Conservation (phyloP, 176 grass and related monocot species). For the Avena eriantha region DNA sequence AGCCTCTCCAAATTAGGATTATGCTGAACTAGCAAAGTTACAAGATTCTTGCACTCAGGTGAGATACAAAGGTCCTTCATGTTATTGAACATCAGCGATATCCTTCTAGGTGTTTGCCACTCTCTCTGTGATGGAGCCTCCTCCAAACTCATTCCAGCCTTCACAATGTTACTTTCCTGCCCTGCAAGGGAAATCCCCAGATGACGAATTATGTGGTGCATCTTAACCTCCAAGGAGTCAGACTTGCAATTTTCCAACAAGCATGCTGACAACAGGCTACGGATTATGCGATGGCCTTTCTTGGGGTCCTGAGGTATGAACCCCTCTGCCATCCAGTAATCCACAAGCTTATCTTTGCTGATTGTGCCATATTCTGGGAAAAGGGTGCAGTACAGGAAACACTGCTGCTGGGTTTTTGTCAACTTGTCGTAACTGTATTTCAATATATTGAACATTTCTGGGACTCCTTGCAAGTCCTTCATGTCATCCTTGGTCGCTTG, state of each 20-base stretch:
- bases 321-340: conserved; percentile 70
- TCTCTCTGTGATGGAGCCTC: conserved; percentile 36
- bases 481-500: conserved; percentile 28
- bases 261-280: conserved; percentile 38
- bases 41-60: conserved; percentile 56
- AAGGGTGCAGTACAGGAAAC: conserved; percentile 67
- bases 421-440: conserved; percentile 65
- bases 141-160: conserved; percentile 48
- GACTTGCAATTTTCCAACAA: conserved; percentile 52
- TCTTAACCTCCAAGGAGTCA: conserved; percentile 48
- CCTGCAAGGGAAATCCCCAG: conserved; percentile 39
- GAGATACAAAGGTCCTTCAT: conserved; percentile 44
- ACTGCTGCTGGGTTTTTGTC: conserved; percentile 4
- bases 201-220: conserved; percentile 61
- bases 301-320: conserved; percentile 45
- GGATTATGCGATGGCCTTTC: conserved; percentile 47
- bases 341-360: conserved; percentile 55
- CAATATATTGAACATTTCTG: conserved; percentile 51
- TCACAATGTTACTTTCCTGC: conserved; percentile 41
- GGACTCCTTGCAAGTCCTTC: conserved; percentile 34
- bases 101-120: conserved; percentile 46
- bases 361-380: conserved; percentile 63
- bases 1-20: conserved; percentile 53
- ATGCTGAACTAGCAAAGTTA: conserved; percentile 64
- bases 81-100: conserved; percentile 68